These are phyloP conservation scores for Capsicum baccatum DNA, from an alignment of 257 asterid genomes.

Conservation along the genomic window DNA sequence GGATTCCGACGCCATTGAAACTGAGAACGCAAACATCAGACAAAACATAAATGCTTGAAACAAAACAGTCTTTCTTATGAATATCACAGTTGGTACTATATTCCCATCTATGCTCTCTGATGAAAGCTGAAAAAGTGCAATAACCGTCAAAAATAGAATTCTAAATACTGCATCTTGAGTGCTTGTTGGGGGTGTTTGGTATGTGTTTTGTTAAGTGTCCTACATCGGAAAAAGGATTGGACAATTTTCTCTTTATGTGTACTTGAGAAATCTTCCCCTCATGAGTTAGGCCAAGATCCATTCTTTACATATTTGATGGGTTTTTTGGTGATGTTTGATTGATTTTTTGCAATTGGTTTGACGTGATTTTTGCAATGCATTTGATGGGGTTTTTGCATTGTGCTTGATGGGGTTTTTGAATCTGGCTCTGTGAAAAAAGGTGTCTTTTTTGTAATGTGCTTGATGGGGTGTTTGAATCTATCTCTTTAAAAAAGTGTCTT, in stretches of 20 bases:
- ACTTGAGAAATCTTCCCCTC: too few relatives aligned
- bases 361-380: neutral
- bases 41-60: conserved; percentile 24
- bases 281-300: too few relatives aligned
- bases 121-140: conserved; percentile 18
- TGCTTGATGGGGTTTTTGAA: neutral
- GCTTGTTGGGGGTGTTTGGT: neutral
- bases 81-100: conserved; percentile 26
- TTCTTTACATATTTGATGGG: too few relatives aligned
- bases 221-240: too few relatives aligned
- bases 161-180: neutral
- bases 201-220: too few relatives aligned
- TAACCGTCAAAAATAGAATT: neutral
- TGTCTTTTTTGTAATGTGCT: conserved; percentile 15
- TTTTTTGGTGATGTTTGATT: too few relatives aligned
- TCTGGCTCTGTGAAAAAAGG: neutral
- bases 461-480: conserved; percentile 8
- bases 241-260: too few relatives aligned
- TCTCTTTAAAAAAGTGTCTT: too few relatives aligned
- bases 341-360: neutral
- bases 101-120: conserved; percentile 17
- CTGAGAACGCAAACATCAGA: conserved; percentile 15
- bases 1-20: neutral
- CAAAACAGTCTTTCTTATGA: conserved; percentile 4
- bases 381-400: neutral